Conservation (phyloP, 768 basidiomycete genomes). For the Xerocomus brunneocitrinus region DNA sequence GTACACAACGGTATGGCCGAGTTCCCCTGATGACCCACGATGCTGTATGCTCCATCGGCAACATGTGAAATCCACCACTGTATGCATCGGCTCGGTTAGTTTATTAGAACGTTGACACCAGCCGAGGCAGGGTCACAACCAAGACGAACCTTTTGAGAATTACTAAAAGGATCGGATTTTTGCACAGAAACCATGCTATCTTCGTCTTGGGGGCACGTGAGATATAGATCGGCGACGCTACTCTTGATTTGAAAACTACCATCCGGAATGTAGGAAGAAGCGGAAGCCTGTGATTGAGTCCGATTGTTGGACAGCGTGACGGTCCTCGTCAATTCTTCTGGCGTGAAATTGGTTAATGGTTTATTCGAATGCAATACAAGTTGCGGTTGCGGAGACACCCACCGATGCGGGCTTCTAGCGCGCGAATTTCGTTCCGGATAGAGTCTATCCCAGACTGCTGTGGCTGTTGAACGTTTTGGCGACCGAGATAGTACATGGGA, state of each 20-base stretch:
- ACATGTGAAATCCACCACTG: slow-evolving; percentile 2
- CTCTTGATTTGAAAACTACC: slow-evolving; percentile 4
- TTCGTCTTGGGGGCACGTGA: slow-evolving; percentile 3
- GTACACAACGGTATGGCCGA: neutral
- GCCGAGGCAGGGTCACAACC: neutral
- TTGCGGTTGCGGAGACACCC: neutral
- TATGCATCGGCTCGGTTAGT: neutral
- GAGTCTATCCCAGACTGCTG: neutral
- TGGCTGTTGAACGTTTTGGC: neutral
- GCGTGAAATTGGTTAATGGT: neutral
- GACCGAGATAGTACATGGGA: slow-evolving; percentile 2
- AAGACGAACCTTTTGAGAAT: slow-evolving; percentile 1
- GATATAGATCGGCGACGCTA: neutral
- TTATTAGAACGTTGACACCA: neutral
- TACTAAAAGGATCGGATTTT: neutral
- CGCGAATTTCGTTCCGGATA: slow-evolving; percentile 1
- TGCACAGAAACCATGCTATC: slow-evolving; percentile 4
- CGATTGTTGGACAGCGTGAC: neutral
- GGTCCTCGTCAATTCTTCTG: slow-evolving; percentile 3
- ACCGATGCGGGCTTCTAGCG: slow-evolving; percentile 4
- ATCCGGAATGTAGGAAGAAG: neutral
- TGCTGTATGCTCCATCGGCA: slow-evolving; percentile 1
- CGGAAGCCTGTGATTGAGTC: neutral
- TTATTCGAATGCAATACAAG: neutral
- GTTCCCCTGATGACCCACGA: neutral